Evolutionary conservation across 306 rosid genomes (phyloP).

Genomic region (Cicer bijugum): DNA sequence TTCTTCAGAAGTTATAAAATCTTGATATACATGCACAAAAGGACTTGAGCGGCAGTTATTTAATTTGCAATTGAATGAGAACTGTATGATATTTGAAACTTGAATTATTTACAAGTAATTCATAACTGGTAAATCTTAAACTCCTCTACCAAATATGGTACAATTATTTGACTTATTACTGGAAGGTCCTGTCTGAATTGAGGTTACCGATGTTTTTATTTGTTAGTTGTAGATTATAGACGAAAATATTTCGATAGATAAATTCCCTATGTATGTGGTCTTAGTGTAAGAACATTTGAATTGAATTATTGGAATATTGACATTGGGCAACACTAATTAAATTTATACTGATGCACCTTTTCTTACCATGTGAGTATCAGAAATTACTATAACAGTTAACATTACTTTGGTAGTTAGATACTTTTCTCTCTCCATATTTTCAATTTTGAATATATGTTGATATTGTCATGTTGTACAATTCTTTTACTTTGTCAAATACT

Average conservation of each 20-base stretch:
- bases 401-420: background rate
- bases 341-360: background rate
- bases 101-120: background rate
- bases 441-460: background rate
- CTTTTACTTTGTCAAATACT: constrained; percentile 12
- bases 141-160: constrained; percentile 16
- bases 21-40: constrained; percentile 29
- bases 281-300: constrained; percentile 31
- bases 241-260: background rate
- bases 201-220: background rate
- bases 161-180: background rate
- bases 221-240: background rate
- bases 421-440: background rate
- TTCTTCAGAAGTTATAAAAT: constrained; percentile 18
- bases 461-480: background rate
- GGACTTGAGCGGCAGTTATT: constrained; percentile 22
- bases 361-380: background rate
- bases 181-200: constrained; percentile 8
- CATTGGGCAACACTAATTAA: background rate
- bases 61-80: constrained; percentile 1
- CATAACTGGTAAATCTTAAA: constrained; percentile 8
- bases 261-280: constrained; percentile 7
- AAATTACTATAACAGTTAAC: background rate
- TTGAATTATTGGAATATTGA: background rate
- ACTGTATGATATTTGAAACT: constrained; percentile 28